Evolutionary conservation across 768 basidiomycete genomes (phyloP).

Genomic region (Crucibulum laeve): DNA sequence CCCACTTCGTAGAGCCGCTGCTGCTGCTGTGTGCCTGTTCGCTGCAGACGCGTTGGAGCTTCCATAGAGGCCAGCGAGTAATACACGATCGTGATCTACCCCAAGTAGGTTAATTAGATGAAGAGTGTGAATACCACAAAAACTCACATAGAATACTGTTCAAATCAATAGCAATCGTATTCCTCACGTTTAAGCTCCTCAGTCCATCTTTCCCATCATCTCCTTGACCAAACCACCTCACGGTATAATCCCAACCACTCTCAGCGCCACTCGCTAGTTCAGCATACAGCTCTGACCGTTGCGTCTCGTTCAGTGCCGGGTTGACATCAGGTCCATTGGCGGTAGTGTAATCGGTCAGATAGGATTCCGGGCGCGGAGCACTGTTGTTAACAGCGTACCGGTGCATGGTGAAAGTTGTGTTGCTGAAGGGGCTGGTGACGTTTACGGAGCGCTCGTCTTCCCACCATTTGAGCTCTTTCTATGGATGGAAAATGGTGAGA

Average conservation of each 20-base stretch:
- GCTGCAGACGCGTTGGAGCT: conserved; percentile 37
- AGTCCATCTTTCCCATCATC: conserved; percentile 49
- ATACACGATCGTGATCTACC: conserved; percentile 58
- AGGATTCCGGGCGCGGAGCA: conserved; percentile 88
- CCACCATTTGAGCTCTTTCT: conserved; percentile 89
- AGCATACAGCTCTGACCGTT: conserved; percentile 67
- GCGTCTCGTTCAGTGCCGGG: conserved; percentile 53
- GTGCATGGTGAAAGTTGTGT: conserved; percentile 59
- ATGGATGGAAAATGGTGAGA: background rate
- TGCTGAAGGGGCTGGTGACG: conserved; percentile 69
- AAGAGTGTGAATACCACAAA: conserved; percentile 4
- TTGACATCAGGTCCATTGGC: conserved; percentile 59
- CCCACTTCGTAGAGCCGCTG: conserved; percentile 55
- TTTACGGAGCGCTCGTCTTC: conserved; percentile 60
- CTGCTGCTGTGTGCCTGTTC: conserved; percentile 48
- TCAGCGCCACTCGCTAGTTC: conserved; percentile 90
- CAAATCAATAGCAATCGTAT: conserved; percentile 68
- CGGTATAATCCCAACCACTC: conserved; percentile 59
- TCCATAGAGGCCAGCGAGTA: conserved; percentile 59
- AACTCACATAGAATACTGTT: conserved; percentile 81
- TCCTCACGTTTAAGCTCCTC: conserved; percentile 66
- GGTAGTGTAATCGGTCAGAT: conserved; percentile 70
- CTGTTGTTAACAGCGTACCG: conserved; percentile 77
- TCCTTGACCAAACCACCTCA: conserved; percentile 39
- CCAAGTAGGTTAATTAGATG: conserved; percentile 1